Percentiles rank a stretch among this genome's conserved stretches.
phyloP scores from a whole-genome alignment of 2,329 filamentous ascomycete genomes.

The Fusarium floridanum region DNA sequence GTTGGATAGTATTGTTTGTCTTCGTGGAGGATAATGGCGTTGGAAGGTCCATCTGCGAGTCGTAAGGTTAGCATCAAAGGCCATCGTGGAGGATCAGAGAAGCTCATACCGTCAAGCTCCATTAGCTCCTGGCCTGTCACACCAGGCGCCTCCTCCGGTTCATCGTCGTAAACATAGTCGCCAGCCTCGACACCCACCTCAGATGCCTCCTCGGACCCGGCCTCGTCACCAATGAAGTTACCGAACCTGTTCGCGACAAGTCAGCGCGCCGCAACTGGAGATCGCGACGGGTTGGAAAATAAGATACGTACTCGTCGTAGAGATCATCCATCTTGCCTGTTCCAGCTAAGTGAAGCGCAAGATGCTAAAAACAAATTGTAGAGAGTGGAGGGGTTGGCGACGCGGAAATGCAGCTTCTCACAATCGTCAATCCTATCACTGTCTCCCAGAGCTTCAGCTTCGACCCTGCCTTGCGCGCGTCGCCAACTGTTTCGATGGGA shows the following conservation, averaged over 20 bases:
- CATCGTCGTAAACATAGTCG: constrained; percentile 87
- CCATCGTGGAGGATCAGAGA: not conserved
- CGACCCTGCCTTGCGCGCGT: constrained; percentile 41
- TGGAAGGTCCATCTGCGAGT: constrained; percentile 81
- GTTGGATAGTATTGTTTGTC: constrained; percentile 99
- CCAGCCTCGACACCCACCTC: constrained; percentile 79
- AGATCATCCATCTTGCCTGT: constrained; percentile 84
- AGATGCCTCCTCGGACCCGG: constrained; percentile 86
- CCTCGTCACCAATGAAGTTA: constrained; percentile 97
- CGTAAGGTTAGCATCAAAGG: constrained; percentile 19
- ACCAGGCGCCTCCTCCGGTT: constrained; percentile 73
- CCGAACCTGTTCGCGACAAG: constrained; percentile 76
- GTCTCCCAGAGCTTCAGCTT: constrained; percentile 30
- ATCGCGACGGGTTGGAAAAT: constrained; percentile 9
- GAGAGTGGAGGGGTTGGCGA: constrained; percentile 27
- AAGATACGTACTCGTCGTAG: constrained; percentile 82
- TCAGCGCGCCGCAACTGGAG: constrained; percentile 35
- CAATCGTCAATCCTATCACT: constrained; percentile 39
- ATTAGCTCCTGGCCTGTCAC: constrained; percentile 85
- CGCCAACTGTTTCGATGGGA: constrained; percentile 47
- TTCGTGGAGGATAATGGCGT: constrained; percentile 97
- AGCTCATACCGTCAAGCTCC: constrained; percentile 82
- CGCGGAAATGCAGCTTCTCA: constrained; percentile 32
- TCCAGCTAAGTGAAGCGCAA: constrained; percentile 24
- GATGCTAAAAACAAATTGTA: constrained; percentile 24